These are phyloP conservation scores for Rhizopogon salebrosus DNA, from an alignment of 768 basidiomycete species.

Conservation along the genomic window DNA sequence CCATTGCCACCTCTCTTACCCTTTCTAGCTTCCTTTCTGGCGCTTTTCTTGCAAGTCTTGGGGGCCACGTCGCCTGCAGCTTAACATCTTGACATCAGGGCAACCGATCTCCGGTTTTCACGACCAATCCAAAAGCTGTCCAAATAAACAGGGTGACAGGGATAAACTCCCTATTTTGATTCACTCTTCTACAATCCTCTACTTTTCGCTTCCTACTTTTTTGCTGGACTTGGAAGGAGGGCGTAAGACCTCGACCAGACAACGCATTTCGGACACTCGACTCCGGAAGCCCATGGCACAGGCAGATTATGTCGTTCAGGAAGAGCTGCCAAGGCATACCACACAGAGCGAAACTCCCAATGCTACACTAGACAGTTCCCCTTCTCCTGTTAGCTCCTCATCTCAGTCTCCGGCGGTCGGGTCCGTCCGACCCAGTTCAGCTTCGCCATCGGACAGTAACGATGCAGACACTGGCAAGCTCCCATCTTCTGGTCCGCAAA, in stretches of 20 bases:
- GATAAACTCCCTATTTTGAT: neutral
- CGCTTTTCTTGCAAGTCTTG: neutral
- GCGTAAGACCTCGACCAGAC: neutral
- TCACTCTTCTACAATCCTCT: neutral
- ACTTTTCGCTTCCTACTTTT: neutral
- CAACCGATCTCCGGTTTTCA: neutral
- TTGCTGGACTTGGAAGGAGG: neutral
- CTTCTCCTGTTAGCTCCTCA: constrained; percentile 24
- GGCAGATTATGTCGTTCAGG: constrained; percentile 11
- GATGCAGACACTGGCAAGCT: constrained; percentile 25
- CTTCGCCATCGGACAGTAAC: constrained; percentile 23
- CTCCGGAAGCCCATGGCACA: constrained; percentile 17
- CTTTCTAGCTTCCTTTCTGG: neutral
- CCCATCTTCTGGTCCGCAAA: constrained; percentile 31
- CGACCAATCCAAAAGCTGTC: neutral
- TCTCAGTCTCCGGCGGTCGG: constrained; percentile 25
- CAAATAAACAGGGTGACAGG: constrained; percentile 1
- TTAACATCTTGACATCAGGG: neutral
- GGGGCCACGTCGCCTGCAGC: neutral
- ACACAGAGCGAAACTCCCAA: constrained; percentile 19
- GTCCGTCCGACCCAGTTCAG: constrained; percentile 13
- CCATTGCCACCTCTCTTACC: neutral
- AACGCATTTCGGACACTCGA: neutral
- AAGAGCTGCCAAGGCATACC: constrained; percentile 17
- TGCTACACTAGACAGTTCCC: constrained; percentile 14